phyloP scores from a whole-genome alignment of 163 green algal species.

The Chlamydomonas reinhardtii region DNA sequence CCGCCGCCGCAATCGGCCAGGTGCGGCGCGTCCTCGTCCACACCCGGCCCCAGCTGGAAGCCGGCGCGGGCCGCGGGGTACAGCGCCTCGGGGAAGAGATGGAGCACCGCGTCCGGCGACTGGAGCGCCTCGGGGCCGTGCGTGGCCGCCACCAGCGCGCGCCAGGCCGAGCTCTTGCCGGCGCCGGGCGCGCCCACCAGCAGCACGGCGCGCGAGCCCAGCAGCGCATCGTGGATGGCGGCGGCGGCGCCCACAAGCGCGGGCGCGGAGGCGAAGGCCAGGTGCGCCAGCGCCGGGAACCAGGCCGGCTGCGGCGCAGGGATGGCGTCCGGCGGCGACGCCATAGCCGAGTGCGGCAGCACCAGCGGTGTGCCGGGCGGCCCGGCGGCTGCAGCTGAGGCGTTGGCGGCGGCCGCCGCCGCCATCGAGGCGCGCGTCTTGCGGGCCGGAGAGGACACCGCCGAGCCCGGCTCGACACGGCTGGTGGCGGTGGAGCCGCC shows the following conservation, averaged over 20 bases:
- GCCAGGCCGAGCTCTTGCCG: conserved; percentile 54
- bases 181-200: conserved; percentile 43
- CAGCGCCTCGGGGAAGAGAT: conserved; percentile 30
- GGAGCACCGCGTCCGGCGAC: conserved; percentile 1
- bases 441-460: background rate
- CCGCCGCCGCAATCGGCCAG: background rate
- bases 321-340: background rate
- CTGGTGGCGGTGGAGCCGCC: too few species aligned
- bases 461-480: too few species aligned
- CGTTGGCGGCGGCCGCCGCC: background rate
- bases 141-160: conserved; percentile 38
- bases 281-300: background rate
- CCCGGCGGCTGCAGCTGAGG: too few species aligned
- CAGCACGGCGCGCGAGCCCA: conserved; percentile 20
- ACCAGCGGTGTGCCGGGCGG: too few species aligned
- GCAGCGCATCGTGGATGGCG: conserved; percentile 37
- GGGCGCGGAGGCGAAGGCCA: conserved; percentile 8
- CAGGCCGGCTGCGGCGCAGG: background rate
- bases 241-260: background rate
- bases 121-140: conserved; percentile 28
- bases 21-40: background rate
- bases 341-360: background rate
- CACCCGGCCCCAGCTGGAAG: conserved; percentile 22
- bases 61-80: background rate
- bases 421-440: background rate